Base-by-base conservation (phyloP, 2,329 filamentous ascomycete genomes). In the Venturia aucupariae region DNA sequence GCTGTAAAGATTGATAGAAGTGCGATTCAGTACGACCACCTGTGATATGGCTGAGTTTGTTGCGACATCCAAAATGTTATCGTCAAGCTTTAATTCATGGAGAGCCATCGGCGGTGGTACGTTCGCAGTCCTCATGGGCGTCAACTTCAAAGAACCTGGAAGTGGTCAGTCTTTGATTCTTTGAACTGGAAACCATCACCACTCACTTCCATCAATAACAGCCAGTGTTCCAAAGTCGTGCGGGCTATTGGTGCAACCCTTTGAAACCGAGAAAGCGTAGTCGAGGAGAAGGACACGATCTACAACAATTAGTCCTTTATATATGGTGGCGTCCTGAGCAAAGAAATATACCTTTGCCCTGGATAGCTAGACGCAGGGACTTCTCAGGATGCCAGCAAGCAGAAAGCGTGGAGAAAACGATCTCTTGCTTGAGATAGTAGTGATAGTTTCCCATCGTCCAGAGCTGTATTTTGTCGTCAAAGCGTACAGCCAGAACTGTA, bases 381-480 rank as follows among this genome's bases (percentile, higher is more conserved):
- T 89, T 92, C 72, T 97, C 94, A 1, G 90, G 85, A 74, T 99
- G 91, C 94, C 94, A 99, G 35, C 71, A 54, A 35, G 64, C 62
- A 63, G 61, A 62, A 2, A 63, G 61, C 7, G 51, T 39, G 13
- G 44, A 32, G 24, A 70, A 15, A 69, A 70, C 76, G 7, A 97
- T 81, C 72, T 97, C 92, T 73, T 96, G 92, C 77, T 99, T 99
- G 19, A 99, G 81, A 74, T 97, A 97, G 84, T 94, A 99, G 73
- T 97, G 90, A 70, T 99, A 99, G 74, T 99, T 99, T 24, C 91
- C 90, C 82, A 89, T 96, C 0, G 92, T 96, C 94, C 94, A 99
- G 1, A 99, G 79, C 72, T 99, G 94, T n/a, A 94, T 78, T 64
- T 85, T 83, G 68, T 92, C 84, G 39, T 80, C 79, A 69, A 92